Evolutionary conservation across 306 rosid species (phyloP).

Genomic region (Carpinus fangiana): DNA sequence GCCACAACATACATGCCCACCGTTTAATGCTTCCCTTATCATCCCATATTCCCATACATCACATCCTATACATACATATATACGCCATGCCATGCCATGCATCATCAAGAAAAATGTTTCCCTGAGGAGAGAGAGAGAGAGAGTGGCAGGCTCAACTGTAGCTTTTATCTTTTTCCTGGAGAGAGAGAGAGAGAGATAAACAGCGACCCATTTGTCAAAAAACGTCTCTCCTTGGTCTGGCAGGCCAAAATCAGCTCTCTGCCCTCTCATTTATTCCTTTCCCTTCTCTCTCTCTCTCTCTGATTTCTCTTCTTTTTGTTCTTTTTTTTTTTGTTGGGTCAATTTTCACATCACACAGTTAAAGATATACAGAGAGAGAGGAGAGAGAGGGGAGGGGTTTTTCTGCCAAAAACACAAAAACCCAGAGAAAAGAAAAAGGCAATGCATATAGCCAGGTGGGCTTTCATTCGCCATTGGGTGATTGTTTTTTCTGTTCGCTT

Average conservation of each 20-base stretch:
- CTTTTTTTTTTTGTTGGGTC: conserved; percentile 16
- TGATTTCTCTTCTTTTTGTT: conserved; percentile 5
- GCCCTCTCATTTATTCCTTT: conserved; percentile 33
- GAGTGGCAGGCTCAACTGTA: conserved; percentile 26
- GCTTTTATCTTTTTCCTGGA: conserved; percentile 20
- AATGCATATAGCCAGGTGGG: conserved; percentile 34
- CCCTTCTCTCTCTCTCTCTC: conserved; percentile 15
- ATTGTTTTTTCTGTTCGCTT: conserved; percentile 37
- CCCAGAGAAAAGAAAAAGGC: not conserved
- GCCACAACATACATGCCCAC: not conserved
- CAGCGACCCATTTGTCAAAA: conserved; percentile 33
- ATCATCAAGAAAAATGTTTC: conserved; percentile 22
- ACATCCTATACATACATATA: not conserved
- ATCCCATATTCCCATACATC: conserved; percentile 1
- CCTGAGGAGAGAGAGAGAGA: not conserved
- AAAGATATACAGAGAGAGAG: conserved; percentile 2
- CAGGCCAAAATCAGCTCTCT: conserved; percentile 24
- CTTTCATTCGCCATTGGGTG: conserved; percentile 33
- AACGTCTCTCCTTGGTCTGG: conserved; percentile 13
- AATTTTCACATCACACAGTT: conserved; percentile 51
- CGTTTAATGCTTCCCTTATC: not conserved
- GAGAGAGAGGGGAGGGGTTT: conserved; percentile 6
- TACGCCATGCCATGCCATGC: not conserved
- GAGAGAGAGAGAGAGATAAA: conserved; percentile 6
- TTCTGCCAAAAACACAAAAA: not conserved